A percentile compares a stretch with the other conserved stretches of the same genome.
Conservation (phyloP, 2,329 filamentous ascomycete genomes). For the Talaromyces sp. region DNA sequence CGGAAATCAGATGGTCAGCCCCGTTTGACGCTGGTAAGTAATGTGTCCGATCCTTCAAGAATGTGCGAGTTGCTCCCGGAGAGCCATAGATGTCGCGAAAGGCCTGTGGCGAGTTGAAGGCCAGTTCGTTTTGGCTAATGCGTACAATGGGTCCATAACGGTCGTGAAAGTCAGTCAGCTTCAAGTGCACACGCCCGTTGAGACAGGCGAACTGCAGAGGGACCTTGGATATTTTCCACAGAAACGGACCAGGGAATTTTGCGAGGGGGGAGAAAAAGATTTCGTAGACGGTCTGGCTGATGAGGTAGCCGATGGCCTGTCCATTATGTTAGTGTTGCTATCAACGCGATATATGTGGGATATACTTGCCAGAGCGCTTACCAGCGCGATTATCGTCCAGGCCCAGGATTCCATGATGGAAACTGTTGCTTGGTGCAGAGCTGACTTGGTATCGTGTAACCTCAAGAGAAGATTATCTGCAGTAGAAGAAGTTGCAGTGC, state of each 20-base stretch:
- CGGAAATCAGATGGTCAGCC: neutral
- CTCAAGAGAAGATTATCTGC: neutral
- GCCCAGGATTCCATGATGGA: neutral
- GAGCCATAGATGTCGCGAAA: neutral
- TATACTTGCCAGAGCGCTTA: neutral
- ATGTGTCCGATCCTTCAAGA: neutral
- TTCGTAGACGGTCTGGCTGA: neutral
- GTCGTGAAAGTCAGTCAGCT: slow-evolving; percentile 2
- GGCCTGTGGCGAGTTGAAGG: neutral
- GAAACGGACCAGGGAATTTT: neutral
- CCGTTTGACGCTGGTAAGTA: neutral
- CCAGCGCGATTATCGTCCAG: neutral
- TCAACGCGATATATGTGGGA: neutral
- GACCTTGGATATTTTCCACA: neutral
- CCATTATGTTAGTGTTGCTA: neutral
- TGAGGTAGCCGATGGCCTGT: neutral
- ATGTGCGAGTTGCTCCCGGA: neutral
- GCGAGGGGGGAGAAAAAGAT: neutral
- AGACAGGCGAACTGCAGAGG: neutral
- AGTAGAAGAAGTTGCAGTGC: neutral
- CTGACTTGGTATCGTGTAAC: neutral
- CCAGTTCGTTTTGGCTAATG: neutral
- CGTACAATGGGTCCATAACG: neutral
- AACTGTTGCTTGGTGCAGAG: neutral
- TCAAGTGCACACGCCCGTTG: neutral